Percentiles rank a stretch among this genome's conserved stretches.
These are phyloP conservation scores for Heliamphora pulchella DNA, from an alignment of 179 eudicot genomes.

Conservation along the genomic window DNA sequence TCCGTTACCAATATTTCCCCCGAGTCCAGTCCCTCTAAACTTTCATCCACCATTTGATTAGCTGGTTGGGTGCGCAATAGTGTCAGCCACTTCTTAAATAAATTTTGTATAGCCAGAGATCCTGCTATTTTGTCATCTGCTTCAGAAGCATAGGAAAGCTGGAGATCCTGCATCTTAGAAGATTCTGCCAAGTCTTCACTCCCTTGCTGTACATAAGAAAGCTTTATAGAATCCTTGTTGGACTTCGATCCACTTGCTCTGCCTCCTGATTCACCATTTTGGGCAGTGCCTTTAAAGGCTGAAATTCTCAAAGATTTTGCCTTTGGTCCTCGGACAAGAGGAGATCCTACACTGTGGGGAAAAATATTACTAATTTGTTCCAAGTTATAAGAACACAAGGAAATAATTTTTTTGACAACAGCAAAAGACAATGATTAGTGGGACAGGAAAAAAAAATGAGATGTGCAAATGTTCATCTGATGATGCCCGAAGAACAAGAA, in stretches of 20 bases:
- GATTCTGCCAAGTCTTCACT: constrained; percentile 41
- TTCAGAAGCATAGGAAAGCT: constrained; percentile 34
- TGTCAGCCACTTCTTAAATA: constrained; percentile 67
- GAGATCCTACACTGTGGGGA: constrained; percentile 33
- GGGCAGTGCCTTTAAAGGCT: constrained; percentile 55
- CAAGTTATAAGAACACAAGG: background rate
- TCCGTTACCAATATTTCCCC: constrained; percentile 26
- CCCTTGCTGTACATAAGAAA: constrained; percentile 43
- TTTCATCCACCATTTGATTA: constrained; percentile 32
- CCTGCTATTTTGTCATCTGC: constrained; percentile 30
- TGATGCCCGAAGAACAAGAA: background rate
- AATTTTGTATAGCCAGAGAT: constrained; percentile 49
- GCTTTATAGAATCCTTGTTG: constrained; percentile 42
- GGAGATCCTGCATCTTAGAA: constrained; percentile 38
- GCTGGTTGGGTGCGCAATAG: constrained; percentile 48
- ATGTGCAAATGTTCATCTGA: background rate
- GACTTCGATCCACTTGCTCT: constrained; percentile 39
- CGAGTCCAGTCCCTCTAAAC: constrained; percentile 28
- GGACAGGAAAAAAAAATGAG: background rate
- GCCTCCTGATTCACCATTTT: constrained; percentile 45
- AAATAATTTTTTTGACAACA: background rate
- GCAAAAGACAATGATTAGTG: background rate
- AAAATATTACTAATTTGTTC: background rate
- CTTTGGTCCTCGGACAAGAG: constrained; percentile 29
- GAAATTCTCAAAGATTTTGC: constrained; percentile 43